Percentiles rank a stretch among this genome's conserved stretches.
Evolutionary conservation across 345 rosid species (phyloP).

Genomic region (Passiflora organensis): DNA sequence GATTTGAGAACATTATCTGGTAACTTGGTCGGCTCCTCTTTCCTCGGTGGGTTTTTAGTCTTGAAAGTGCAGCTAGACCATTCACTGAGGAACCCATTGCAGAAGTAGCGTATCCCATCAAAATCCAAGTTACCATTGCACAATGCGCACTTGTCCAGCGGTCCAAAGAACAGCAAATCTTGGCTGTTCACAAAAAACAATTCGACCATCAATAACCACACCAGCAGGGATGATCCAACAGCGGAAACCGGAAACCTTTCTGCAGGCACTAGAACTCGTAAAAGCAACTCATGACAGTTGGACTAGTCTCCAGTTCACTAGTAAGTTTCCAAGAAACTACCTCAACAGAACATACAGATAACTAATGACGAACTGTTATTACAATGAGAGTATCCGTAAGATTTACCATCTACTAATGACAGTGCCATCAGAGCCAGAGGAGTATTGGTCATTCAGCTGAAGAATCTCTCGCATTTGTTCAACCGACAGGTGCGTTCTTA

Average conservation of each 20-base stretch:
- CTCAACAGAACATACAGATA: neutral
- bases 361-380: too few species aligned
- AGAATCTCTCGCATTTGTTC: conserved; percentile 61
- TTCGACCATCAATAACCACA: conserved; percentile 3
- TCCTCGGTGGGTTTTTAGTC: conserved; percentile 55
- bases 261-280: neutral
- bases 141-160: conserved; percentile 51
- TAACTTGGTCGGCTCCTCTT: conserved; percentile 39
- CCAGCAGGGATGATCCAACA: neutral
- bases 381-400: neutral
- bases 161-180: conserved; percentile 63
- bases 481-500: conserved; percentile 42
- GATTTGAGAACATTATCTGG: conserved; percentile 52
- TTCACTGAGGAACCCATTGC: conserved; percentile 67
- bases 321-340: too few species aligned
- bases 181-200: conserved; percentile 32
- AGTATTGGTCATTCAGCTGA: conserved; percentile 54
- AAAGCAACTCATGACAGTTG: too few species aligned
- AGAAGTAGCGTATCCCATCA: conserved; percentile 45
- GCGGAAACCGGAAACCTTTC: neutral
- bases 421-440: conserved; percentile 38
- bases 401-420: conserved; percentile 38
- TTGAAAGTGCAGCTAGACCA: conserved; percentile 76
- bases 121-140: conserved; percentile 49
- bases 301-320: too few species aligned